Evolutionary conservation across 2,329 filamentous ascomycete species (phyloP), one percentile per base, ranked within the genome.

Genomic region (Karstenula rhodostoma): DNA sequence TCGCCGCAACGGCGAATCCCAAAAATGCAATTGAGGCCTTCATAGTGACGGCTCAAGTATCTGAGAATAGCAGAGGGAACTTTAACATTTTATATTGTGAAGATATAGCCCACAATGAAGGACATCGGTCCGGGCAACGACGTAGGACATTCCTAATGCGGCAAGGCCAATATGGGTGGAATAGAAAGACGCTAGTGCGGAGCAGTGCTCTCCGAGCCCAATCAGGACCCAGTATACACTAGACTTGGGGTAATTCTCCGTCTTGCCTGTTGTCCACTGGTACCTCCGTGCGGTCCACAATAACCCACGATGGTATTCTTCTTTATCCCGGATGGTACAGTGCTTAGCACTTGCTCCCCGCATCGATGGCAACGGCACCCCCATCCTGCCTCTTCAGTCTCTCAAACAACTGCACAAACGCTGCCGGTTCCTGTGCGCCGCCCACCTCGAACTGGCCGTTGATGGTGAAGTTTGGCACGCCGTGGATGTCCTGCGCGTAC

Each of bases 381-480:
- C 71, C 73, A 33, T 76, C 73, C 63, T 78, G 74, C 58, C 70
- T 80, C 79, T 86, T 86, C 57, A 90, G 83, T 69, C 83, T 81
- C 63, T 87, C 81, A 74, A 94, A 90, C 50, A 89, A 78, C 68
- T 87, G 82, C 62, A 91, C 75, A 71, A 94, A 94, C 1, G 84
- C 84, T 48, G 83, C 80, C 2, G 88, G 83, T 60, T 93, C 90
- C 78, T 93, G 88, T 1, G 91, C 91, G 1, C 91, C 92, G 29
- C 87, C 84, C 32, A 94, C 76, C 66, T 89, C 85, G 75, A 87
- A 89, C 66, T 81, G 82, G 1, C 82, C 88, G 70, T 94, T 89
- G 63, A 95, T 85, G 13, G 87, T 87, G 73, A 92, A 94, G 74
- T 91, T 87, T 7, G 92, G 91, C 62, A 95, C 92, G 0, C 90